Evolutionary conservation across 1,139 yeast genomes (phyloP), one percentile per base, ranked within the genome.

Genomic region (Diutina rugosa): DNA sequence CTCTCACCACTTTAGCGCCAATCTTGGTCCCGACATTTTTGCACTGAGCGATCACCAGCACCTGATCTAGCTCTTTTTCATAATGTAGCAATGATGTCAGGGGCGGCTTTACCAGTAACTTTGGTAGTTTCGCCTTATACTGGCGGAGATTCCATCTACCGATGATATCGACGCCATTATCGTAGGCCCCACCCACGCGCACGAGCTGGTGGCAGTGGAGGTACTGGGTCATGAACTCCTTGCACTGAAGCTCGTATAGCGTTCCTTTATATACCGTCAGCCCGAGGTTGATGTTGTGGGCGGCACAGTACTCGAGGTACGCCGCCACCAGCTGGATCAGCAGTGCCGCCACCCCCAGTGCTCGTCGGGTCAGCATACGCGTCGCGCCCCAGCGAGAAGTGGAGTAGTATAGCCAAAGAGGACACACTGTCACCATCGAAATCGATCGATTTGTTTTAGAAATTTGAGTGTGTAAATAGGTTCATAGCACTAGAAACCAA

Each of bases 151-250:
- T 73, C 90, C 90, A 84, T 54, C 71, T 70, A 0, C 88, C 89
- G 14, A 76, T 69, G 1, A 87, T 71, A 66, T 88, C 96, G 6
- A 87, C 75, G 0, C 96, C 96, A 56, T 80, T 78, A 64, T 88
- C 96, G 59, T 80, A 79, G 0, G 88, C 73, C 0, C 95, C 93
- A 1, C 95, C 95, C 4, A 67, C 65, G 32, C 74, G 65, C 5
- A 65, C 56, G 52, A 76, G 56, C 57, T 77, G 73, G 57, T 73
- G 75, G 60, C 83, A 74, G 28, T 71, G 63, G 35, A 84, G 67
- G 55, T 72, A 65, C 1, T 68, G 57, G 56, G 72, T 68, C 2
- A 85, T 68, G 60, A 78, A 74, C 55, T 78, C 71, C 64, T 79
- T 75, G 44, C 81, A 74, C 1, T 80, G 72, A 51, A 82, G 71